Evolutionary conservation across 2,329 filamentous ascomycete species (phyloP).

Genomic region (Tolypocladium ovalisporum): DNA sequence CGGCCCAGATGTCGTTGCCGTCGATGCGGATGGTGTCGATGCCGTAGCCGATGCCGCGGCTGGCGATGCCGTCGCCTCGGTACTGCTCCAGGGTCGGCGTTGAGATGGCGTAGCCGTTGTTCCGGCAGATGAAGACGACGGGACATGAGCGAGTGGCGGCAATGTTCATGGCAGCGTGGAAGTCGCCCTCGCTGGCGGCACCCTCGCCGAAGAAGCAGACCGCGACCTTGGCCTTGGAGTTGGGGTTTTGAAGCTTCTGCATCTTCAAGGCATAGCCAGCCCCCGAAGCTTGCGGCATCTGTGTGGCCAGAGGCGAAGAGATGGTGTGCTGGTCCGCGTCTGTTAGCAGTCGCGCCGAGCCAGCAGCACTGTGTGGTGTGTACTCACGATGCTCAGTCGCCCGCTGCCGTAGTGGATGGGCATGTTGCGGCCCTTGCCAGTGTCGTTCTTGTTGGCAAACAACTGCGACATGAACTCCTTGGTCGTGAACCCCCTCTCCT

Average conservation of each 20-base stretch:
- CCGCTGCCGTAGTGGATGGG: constrained; percentile 89
- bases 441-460: constrained; percentile 76
- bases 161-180: constrained; percentile 84
- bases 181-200: constrained; percentile 82
- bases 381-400: constrained; percentile 68
- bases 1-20: constrained; percentile 89
- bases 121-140: constrained; percentile 81
- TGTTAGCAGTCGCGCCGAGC: neutral
- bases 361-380: neutral
- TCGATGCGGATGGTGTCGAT: constrained; percentile 88
- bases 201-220: constrained; percentile 87
- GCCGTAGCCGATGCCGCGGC: constrained; percentile 79
- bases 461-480: constrained; percentile 92
- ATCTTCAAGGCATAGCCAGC: constrained; percentile 83
- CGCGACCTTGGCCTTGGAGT: constrained; percentile 55
- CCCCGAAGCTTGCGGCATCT: constrained; percentile 79
- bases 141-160: constrained; percentile 82
- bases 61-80: constrained; percentile 82
- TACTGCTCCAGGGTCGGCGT: constrained; percentile 88
- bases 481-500: constrained; percentile 77
- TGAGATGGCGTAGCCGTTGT: constrained; percentile 86
- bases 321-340: constrained; percentile 58
- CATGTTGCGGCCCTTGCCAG: constrained; percentile 84
- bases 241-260: constrained; percentile 62
- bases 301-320: constrained; percentile 72